Evolutionary conservation across 1,284 basidiomycete species (phyloP).

Genomic region (Mycena sp.): DNA sequence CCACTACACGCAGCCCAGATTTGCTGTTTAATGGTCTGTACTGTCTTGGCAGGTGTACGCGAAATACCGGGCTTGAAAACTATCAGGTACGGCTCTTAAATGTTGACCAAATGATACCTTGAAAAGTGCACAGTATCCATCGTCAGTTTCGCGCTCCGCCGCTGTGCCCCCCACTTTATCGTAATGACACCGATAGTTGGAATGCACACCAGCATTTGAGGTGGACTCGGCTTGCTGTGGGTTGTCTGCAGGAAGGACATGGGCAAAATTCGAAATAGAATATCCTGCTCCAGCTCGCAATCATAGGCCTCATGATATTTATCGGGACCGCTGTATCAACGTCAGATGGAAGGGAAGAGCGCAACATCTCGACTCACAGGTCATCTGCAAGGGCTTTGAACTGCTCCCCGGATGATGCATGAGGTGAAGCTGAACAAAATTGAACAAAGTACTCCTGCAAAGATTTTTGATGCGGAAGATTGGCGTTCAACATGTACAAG

Average conservation of each 20-base stretch:
- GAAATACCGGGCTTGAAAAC: constrained; percentile 28
- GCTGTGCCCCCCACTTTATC: constrained; percentile 38
- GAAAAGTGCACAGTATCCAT: constrained; percentile 42
- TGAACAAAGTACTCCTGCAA: constrained; percentile 38
- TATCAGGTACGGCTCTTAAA: not conserved
- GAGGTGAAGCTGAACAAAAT: constrained; percentile 40
- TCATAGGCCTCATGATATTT: constrained; percentile 37
- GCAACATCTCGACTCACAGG: constrained; percentile 28
- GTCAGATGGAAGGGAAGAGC: not conserved
- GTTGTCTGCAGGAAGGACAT: constrained; percentile 46
- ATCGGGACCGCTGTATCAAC: not conserved
- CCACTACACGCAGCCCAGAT: constrained; percentile 32
- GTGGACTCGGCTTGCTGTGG: constrained; percentile 44
- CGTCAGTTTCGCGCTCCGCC: constrained; percentile 35
- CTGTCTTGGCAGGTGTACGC: constrained; percentile 33
- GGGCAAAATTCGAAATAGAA: constrained; percentile 37
- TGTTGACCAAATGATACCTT: constrained; percentile 25
- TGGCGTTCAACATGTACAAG: constrained; percentile 38
- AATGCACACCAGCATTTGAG: constrained; percentile 37
- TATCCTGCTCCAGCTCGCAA: constrained; percentile 35
- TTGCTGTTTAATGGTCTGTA: constrained; percentile 34
- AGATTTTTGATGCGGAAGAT: constrained; percentile 36
- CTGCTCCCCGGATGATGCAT: constrained; percentile 43
- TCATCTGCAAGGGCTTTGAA: constrained; percentile 37
- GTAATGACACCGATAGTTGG: constrained; percentile 35